Conservation (phyloP, 164 flowering plant species). For the Umbellularia californica region DNA sequence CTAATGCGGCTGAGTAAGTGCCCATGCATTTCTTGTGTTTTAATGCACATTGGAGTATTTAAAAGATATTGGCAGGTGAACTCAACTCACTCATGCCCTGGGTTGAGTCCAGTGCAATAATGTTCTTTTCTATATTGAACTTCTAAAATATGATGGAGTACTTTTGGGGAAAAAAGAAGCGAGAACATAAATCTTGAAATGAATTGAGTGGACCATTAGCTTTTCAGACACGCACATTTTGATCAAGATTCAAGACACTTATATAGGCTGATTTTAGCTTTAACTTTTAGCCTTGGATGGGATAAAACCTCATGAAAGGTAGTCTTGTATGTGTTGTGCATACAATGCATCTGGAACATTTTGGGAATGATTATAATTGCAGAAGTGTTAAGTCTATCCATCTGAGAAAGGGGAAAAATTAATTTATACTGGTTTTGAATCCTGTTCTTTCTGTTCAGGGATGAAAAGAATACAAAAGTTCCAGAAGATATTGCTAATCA, state of each 20-base stretch:
- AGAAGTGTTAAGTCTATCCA: background rate
- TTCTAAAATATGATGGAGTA: background rate
- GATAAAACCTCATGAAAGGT: too few relatives aligned
- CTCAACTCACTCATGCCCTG: background rate
- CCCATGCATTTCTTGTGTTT: constrained; percentile 3
- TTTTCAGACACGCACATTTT: background rate
- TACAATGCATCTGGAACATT: background rate
- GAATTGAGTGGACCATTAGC: background rate
- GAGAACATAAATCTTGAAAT: background rate
- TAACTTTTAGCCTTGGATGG: background rate
- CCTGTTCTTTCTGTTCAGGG: constrained; percentile 24
- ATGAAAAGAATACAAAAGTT: constrained; percentile 16
- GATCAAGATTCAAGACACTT: background rate
- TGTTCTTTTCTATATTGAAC: too few relatives aligned
- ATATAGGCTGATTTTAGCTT: background rate
- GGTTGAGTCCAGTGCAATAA: background rate
- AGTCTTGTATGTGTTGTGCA: background rate
- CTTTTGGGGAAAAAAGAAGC: background rate
- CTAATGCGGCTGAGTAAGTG: constrained; percentile 18
- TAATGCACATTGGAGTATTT: background rate
- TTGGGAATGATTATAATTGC: background rate
- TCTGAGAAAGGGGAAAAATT: background rate
- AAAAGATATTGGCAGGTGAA: background rate
- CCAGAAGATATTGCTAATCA: constrained; percentile 47
- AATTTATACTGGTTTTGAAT: background rate